A percentile compares a stretch with the other conserved stretches of the same genome.
Conservation (phyloP, 345 rosid species). For the Eutrema heterophyllum region DNA sequence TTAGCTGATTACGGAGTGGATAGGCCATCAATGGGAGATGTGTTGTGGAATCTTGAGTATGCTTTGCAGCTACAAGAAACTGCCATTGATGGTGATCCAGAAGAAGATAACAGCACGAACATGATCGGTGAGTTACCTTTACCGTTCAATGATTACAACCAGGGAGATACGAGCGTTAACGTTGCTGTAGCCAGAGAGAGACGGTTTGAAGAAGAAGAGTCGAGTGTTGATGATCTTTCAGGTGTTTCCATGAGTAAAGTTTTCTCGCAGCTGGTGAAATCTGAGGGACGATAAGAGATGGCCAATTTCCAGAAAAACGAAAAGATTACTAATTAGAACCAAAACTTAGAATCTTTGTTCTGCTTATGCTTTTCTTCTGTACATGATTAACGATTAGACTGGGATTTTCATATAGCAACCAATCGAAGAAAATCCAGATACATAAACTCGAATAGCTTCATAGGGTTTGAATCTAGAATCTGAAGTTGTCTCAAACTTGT, state of each 20-base stretch:
- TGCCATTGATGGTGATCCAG: conserved; percentile 47
- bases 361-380: neutral
- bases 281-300: conserved; percentile 55
- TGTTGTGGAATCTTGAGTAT: conserved; percentile 86
- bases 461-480: neutral
- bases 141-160: conserved; percentile 47
- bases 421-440: neutral
- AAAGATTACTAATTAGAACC: neutral
- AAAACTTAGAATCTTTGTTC: neutral
- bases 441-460: neutral
- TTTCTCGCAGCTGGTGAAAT: conserved; percentile 79
- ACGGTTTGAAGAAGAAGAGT: conserved; percentile 36
- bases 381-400: neutral
- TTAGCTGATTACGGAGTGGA: conserved; percentile 77
- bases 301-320: neutral
- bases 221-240: conserved; percentile 47
- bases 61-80: conserved; percentile 81
- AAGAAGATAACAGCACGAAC: conserved; percentile 71
- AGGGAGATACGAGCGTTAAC: conserved; percentile 32
- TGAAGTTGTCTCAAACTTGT: neutral
- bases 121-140: conserved; percentile 64
- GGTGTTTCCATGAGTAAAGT: conserved; percentile 70
- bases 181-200: conserved; percentile 20
- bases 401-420: neutral
- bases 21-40: conserved; percentile 89